These are phyloP conservation scores for Leccinum disarticulatum DNA, from an alignment of 768 basidiomycete genomes.

Conservation along the genomic window DNA sequence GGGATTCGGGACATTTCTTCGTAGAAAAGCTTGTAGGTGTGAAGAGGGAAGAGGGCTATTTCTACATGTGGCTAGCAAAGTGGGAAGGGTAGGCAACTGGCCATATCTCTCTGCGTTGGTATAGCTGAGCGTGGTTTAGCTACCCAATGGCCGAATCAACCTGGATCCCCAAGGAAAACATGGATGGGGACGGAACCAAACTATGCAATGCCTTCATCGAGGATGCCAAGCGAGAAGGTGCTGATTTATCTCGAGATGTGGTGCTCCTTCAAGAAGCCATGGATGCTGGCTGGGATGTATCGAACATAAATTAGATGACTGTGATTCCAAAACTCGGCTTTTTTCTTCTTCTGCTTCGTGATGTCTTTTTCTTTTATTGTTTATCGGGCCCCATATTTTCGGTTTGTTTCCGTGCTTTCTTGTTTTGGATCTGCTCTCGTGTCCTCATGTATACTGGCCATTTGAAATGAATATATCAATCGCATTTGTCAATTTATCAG, in stretches of 20 bases:
- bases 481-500: background rate
- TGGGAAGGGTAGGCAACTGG: conserved; percentile 32
- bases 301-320: background rate
- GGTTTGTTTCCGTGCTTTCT: background rate
- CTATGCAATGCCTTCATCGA: conserved; percentile 19
- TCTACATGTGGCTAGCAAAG: conserved; percentile 31
- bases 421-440: background rate
- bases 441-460: background rate
- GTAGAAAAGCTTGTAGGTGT: conserved; percentile 32
- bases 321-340: background rate
- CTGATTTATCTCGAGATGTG: conserved; percentile 13
- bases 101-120: background rate
- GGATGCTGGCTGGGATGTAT: conserved; percentile 17
- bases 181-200: conserved; percentile 17
- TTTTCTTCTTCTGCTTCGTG: too few species aligned
- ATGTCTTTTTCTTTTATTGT: too few species aligned
- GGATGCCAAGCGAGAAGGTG: conserved; percentile 20
- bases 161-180: conserved; percentile 32
- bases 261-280: conserved; percentile 27
- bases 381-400: background rate
- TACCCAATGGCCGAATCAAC: conserved; percentile 29
- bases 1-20: conserved; percentile 18
- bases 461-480: background rate
- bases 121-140: conserved; percentile 9
- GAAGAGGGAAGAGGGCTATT: conserved; percentile 12